phyloP scores from a whole-genome alignment of 1,284 basidiomycete genomes.

The Melampsora larici-populina region DNA sequence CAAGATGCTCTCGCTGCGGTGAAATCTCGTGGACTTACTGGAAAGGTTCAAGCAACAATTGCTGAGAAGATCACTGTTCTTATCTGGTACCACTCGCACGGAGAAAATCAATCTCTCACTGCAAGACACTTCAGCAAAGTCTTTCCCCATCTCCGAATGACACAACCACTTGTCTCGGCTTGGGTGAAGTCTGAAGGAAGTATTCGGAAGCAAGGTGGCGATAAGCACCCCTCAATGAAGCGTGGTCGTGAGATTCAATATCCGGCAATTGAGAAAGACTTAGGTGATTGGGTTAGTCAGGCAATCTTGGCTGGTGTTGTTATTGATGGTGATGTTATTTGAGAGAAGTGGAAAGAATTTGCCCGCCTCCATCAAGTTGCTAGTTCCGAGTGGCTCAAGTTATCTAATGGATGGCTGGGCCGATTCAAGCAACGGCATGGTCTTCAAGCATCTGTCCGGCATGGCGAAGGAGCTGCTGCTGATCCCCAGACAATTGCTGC shows the following conservation, averaged over 20 bases:
- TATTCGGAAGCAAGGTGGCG: not conserved
- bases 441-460: not conserved
- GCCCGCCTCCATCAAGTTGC: not conserved
- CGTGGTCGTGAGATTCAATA: not conserved
- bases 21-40: too few species aligned
- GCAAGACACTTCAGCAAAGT: slow-evolving; percentile 5
- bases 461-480: not conserved
- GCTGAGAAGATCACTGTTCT: not conserved
- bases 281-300: not conserved
- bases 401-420: not conserved
- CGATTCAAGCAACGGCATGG: not conserved
- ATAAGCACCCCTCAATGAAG: not conserved
- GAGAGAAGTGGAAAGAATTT: not conserved
- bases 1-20: too few species aligned
- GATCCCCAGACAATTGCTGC: not conserved
- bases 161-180: not conserved
- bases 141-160: not conserved
- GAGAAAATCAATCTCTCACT: not conserved
- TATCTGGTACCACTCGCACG: not conserved
- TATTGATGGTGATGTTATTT: not conserved
- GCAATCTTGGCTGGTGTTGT: not conserved
- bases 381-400: not conserved
- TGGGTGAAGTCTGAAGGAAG: not conserved
- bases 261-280: not conserved
- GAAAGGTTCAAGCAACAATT: not conserved